Percentiles rank a stretch among this genome's conserved stretches.
Evolutionary conservation across 2,329 filamentous ascomycete species (phyloP).

Genomic region (Alternaria incomplexa): DNA sequence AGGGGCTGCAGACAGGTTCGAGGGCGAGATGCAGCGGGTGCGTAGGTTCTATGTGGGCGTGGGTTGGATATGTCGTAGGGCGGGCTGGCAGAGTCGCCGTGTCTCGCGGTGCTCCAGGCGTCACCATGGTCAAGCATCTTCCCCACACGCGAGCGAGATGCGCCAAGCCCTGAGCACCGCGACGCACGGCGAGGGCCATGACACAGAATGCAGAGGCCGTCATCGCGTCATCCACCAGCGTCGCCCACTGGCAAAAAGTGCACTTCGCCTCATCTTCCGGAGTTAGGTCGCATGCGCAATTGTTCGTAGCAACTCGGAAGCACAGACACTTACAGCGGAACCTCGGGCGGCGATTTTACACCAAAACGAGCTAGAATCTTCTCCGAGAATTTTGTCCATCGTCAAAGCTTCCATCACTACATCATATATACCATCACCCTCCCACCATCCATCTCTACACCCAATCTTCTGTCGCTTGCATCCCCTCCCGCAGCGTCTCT

Average conservation of each 20-base stretch:
- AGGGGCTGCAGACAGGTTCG: not conserved
- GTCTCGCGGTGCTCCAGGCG: conserved; percentile 14
- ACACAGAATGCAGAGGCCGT: not conserved
- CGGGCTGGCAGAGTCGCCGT: conserved; percentile 3
- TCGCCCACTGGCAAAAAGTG: not conserved
- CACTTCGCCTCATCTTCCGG: not conserved
- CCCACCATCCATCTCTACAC: conserved; percentile 24
- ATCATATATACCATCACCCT: conserved; percentile 34
- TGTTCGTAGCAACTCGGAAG: conserved; percentile 8
- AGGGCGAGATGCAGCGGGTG: not conserved
- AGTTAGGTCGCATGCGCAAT: not conserved
- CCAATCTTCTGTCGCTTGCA: conserved; percentile 37
- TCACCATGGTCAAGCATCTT: conserved; percentile 14
- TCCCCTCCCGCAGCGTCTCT: conserved; percentile 37
- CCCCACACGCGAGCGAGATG: conserved; percentile 16
- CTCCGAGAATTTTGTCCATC: conserved; percentile 33
- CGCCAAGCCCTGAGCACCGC: conserved; percentile 11
- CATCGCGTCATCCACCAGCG: not conserved
- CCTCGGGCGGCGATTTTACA: conserved; percentile 22
- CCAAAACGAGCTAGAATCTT: conserved; percentile 34
- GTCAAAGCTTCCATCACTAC: conserved; percentile 37
- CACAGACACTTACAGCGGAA: conserved; percentile 25
- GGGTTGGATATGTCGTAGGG: not conserved
- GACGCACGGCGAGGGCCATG: not conserved
- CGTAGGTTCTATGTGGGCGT: not conserved